Base-by-base conservation (phyloP, 306 rosid genomes). In the Carpinus fangiana region DNA sequence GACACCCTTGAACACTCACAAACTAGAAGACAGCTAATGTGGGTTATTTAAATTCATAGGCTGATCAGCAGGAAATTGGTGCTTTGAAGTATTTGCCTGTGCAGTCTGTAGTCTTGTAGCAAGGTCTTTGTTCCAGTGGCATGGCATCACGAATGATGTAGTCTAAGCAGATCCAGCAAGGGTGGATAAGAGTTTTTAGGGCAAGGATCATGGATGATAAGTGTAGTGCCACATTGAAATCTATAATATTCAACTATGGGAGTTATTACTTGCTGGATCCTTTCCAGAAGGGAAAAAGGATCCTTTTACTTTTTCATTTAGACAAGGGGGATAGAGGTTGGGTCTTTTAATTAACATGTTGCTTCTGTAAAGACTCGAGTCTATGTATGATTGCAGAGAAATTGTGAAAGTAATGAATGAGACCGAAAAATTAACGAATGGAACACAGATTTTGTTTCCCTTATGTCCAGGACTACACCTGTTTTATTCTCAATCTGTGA, bases 381-480 rank as follows among this genome's bases (percentile, higher is more conserved):
- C 65, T 66, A 66, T 16, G 23, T 20, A 36, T 65, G 70, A 65
- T 57, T 57, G 64, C 64, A n/a, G 64, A 57, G 64, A 23, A 57
- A n/a, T 2, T 57, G 52, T 21, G 31, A 3, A 57, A 57, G 64
- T 57, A 21, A 21, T n/a, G 36, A 8, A 13, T 65, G 46, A 5
- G 48, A 65, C 31, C 5, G 20, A 65, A 65, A 38, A 64, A 64
- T 11, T 6, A 64, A 31, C 18, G 21, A 0, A 36, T 41, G 45
- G 70, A 65, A 65, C 46, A 12, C 52, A 23, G 31, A 23, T 4
- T 23, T 23, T 28, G 26, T 59, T 0, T 36, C 16, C 23, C 26
- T 59, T 21, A 59, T 59, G 16, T 36, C 65, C 9, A 1, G 38
- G 14, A 48, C 52, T 48, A 9, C 52, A 47, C 4, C 52, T 48